phyloP scores from a whole-genome alignment of 129 eudicot species.

The Deinandra increscens region DNA sequence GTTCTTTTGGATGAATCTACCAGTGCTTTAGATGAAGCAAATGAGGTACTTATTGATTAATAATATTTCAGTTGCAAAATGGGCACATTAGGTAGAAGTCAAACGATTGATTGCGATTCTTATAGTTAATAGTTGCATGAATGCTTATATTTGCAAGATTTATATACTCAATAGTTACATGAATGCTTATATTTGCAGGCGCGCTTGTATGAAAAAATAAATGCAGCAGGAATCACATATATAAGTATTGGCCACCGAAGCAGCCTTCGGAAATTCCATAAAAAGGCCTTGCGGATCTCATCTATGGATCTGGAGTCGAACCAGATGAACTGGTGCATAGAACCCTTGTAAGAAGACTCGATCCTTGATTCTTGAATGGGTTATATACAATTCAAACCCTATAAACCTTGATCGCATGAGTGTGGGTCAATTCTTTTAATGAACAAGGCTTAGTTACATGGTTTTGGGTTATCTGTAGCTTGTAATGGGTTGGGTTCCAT shows the following conservation, averaged over 20 bases:
- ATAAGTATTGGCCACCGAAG: slow-evolving; percentile 76
- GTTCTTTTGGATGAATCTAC: slow-evolving; percentile 93
- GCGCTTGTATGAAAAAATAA: slow-evolving; percentile 56
- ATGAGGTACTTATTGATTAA: slow-evolving; percentile 52
- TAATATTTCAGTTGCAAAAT: neutral
- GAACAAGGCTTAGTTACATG: no score
- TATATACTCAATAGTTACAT: neutral
- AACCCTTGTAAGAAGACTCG: slow-evolving; percentile 34
- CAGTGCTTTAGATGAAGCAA: slow-evolving; percentile 92
- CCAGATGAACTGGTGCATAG: slow-evolving; percentile 53
- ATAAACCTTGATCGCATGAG: neutral
- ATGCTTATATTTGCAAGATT: slow-evolving; percentile 33
- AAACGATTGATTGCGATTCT: neutral
- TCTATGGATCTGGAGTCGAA: slow-evolving; percentile 26
- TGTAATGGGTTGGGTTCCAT: slow-evolving; percentile 17
- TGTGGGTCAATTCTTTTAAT: no score
- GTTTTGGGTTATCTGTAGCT: no score
- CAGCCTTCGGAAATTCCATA: slow-evolving; percentile 66
- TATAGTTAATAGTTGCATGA: neutral
- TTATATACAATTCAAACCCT: neutral
- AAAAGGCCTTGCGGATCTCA: slow-evolving; percentile 52
- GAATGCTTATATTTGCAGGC: slow-evolving; percentile 42
- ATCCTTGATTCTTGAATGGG: slow-evolving; percentile 22
- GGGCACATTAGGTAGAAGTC: neutral
- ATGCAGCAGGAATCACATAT: slow-evolving; percentile 74